Base-by-base conservation (phyloP, 345 rosid genomes). In the Pistacia vera region DNA sequence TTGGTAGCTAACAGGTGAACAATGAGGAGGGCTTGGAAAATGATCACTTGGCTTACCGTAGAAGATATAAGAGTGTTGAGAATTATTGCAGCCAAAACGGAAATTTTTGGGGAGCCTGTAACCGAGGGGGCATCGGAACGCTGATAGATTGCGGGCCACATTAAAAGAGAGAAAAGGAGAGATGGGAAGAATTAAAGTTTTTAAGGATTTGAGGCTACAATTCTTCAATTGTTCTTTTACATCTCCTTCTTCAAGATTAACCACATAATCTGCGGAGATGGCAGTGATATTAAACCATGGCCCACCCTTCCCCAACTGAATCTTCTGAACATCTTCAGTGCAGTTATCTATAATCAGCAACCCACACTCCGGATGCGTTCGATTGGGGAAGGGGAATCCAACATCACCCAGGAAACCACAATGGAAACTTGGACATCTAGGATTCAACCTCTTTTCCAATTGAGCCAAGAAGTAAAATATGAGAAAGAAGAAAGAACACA, bases 1-100 rank as follows among this genome's bases (percentile, higher is more conserved):
- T 12, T 74, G 89, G 57, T 63, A 59, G 36, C 44, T 79, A 62
- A 86, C 49, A 18, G 12, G 14, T 33, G 86, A 78, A 75, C 92
- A 82, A 38, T 71, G 35, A 52, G 57, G 78, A 68, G 65, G 57
- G 62, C 18, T 10, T 28, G 70, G 68, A 2, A 7, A 13, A 28
- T 1, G 9, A 44, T 30, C 8, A 30, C 0, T 4, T 20, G 13
- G 9, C 0, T n/a, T 44, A 64, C 75, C 68, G 13, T 55, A 75
- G 25, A 75, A 11, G 4, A 22, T 22, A 22, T 22, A 22, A 22
- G 25, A 22, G 25, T 22, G 25, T 22, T 22, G 25, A 0, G 25
- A 46, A 33, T 20, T 28, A 1, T 4, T 33, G 55, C n/a, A 59
- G 13, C 4, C 7, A 38, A 8, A 38, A 38, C 6, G 4, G 44